These are phyloP conservation scores for Candida ulmi DNA, from an alignment of 805 yeast species.

Conservation along the genomic window DNA sequence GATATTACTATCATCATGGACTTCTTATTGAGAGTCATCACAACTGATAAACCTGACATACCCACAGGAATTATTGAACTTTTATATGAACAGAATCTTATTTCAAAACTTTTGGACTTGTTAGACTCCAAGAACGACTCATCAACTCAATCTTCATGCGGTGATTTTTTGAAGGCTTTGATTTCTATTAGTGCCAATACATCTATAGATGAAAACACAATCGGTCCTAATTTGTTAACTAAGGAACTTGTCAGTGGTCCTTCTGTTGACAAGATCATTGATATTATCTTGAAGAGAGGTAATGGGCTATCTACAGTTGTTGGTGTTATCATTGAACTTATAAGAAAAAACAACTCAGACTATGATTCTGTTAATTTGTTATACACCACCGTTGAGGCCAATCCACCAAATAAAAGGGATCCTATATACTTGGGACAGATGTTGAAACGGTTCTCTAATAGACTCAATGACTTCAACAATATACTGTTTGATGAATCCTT, in stretches of 20 bases:
- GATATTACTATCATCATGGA: conserved; percentile 92
- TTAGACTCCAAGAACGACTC: conserved; percentile 55
- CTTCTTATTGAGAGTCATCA: conserved; percentile 77
- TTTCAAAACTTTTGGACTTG: conserved; percentile 63
- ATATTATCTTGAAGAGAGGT: conserved; percentile 64
- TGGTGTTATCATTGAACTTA: conserved; percentile 87
- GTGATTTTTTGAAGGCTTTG: conserved; percentile 89
- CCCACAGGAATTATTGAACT: conserved; percentile 86
- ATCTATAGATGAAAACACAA: conserved; percentile 68
- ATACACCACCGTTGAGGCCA: conserved; percentile 65
- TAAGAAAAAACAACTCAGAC: conserved; percentile 92
- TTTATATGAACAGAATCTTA: conserved; percentile 65
- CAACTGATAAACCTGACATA: conserved; percentile 84
- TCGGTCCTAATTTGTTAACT: conserved; percentile 90
- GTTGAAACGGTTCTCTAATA: conserved; percentile 65
- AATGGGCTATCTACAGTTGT: conserved; percentile 87
- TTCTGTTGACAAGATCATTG: conserved; percentile 55
- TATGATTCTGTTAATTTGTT: conserved; percentile 82
- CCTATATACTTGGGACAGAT: conserved; percentile 86
- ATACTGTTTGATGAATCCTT: conserved; percentile 29
- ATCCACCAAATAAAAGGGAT: conserved; percentile 87
- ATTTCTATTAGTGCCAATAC: conserved; percentile 94
- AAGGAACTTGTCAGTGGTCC: conserved; percentile 76
- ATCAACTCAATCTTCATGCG: conserved; percentile 82
- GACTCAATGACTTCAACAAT: conserved; percentile 49